A percentile compares a stretch with the other conserved stretches of the same genome.
phyloP scores from a whole-genome alignment of 2,329 filamentous ascomycete species.

The Colletotrichum sp. region DNA sequence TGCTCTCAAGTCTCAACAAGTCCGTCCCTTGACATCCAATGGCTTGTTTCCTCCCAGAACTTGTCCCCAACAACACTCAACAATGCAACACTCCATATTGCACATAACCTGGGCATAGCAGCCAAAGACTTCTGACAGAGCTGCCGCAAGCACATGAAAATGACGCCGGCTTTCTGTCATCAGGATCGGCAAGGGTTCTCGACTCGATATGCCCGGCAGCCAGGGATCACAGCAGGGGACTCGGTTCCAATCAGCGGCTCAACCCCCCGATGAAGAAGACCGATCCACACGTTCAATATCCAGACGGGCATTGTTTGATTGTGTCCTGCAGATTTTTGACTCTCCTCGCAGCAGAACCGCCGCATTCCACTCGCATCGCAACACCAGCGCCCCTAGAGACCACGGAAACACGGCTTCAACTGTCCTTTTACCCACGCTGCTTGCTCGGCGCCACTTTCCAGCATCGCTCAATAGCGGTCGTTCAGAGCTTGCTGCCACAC shows the following conservation, averaged over 20 bases:
- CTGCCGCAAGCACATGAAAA: background rate
- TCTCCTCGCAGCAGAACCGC: slow-evolving; percentile 1
- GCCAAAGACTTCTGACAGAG: background rate
- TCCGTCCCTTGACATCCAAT: background rate
- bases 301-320: background rate
- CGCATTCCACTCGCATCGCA: background rate
- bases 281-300: background rate
- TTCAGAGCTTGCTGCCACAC: background rate
- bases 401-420: background rate
- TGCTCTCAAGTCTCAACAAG: background rate
- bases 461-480: background rate
- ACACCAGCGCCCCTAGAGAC: background rate
- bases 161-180: background rate
- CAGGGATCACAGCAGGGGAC: background rate
- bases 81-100: background rate
- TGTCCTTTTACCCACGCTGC: background rate
- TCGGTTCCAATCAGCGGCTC: background rate
- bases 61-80: background rate
- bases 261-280: background rate
- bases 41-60: background rate
- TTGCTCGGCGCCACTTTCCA: background rate
- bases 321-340: slow-evolving; percentile 7
- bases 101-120: background rate
- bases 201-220: background rate
- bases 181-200: background rate